These are phyloP conservation scores for Claviceps lovelessii DNA, from an alignment of 2,329 filamentous ascomycete genomes.

Conservation along the genomic window DNA sequence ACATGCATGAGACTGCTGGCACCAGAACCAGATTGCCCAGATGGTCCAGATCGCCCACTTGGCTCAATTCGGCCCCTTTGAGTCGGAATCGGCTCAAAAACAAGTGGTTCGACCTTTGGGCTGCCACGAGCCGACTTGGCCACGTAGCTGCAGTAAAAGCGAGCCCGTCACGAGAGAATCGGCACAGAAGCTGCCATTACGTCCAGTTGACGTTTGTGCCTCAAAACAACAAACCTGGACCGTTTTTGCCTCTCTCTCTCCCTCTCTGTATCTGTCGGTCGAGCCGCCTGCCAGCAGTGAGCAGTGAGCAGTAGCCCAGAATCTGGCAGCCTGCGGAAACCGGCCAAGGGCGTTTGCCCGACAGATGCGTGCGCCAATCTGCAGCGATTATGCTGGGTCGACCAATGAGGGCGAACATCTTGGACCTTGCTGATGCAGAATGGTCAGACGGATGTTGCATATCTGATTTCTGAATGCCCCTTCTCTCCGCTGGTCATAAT, in stretches of 20 bases:
- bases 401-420: conserved; percentile 1
- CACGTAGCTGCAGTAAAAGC: not conserved
- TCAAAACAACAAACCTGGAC: not conserved
- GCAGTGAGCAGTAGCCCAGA: no score
- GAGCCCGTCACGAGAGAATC: not conserved
- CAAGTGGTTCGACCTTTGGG: not conserved
- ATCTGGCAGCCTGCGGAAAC: not conserved
- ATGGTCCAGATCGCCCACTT: not conserved
- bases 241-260: not conserved
- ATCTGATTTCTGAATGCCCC: not conserved
- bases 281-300: not conserved
- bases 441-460: not conserved
- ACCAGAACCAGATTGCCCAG: no score
- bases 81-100: not conserved
- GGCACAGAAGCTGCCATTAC: not conserved
- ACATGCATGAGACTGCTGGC: not conserved
- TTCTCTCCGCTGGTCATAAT: not conserved
- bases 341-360: not conserved
- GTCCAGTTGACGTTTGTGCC: conserved; percentile 1
- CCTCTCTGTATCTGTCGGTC: not conserved
- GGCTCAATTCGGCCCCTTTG: no score
- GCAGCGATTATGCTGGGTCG: not conserved
- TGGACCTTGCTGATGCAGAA: not conserved
- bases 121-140: not conserved
- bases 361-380: not conserved